phyloP scores from a whole-genome alignment of 495 filamentous ascomycete species.

The Podospora pseudopauciseta region DNA sequence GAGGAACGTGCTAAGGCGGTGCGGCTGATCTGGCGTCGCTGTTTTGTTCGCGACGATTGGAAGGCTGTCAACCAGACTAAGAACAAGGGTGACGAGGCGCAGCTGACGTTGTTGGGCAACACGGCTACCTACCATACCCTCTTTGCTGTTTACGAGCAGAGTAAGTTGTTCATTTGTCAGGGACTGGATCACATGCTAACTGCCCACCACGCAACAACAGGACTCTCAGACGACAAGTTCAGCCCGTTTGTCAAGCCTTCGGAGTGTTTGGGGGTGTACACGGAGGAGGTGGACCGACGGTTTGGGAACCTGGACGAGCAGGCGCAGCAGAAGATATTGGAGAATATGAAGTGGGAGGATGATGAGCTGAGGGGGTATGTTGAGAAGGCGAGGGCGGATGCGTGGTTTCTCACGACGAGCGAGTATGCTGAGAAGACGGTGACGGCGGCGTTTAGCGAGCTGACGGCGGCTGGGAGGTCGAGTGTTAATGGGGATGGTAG shows the following conservation, averaged over 20 bases:
- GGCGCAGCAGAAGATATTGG: constrained; percentile 49
- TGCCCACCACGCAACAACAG: constrained; percentile 1
- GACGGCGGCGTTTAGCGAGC: constrained; percentile 10
- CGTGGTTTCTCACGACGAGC: constrained; percentile 46
- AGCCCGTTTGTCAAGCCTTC: constrained; percentile 43
- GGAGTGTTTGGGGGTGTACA: constrained; percentile 52
- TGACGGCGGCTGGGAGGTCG: constrained; percentile 10
- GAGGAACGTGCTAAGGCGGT: constrained; percentile 55
- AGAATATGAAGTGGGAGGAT: constrained; percentile 55
- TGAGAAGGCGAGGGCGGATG: constrained; percentile 56
- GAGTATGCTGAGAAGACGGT: constrained; percentile 34
- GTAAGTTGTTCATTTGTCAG: constrained; percentile 33
- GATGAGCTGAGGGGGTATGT: constrained; percentile 48
- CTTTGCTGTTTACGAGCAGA: constrained; percentile 40
- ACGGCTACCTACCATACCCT: constrained; percentile 51
- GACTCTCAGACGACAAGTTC: constrained; percentile 35
- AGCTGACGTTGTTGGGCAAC: constrained; percentile 42
- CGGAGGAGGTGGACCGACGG: constrained; percentile 50
- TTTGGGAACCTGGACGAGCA: constrained; percentile 46
- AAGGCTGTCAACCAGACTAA: constrained; percentile 54
- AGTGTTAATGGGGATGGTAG: neutral
- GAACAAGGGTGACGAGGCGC: constrained; percentile 47
- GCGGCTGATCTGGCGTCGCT: constrained; percentile 79
- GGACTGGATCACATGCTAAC: constrained; percentile 16
- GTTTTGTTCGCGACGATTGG: constrained; percentile 77